Conservation (phyloP, 1,284 basidiomycete species). For the Rhodotorula sp. region DNA sequence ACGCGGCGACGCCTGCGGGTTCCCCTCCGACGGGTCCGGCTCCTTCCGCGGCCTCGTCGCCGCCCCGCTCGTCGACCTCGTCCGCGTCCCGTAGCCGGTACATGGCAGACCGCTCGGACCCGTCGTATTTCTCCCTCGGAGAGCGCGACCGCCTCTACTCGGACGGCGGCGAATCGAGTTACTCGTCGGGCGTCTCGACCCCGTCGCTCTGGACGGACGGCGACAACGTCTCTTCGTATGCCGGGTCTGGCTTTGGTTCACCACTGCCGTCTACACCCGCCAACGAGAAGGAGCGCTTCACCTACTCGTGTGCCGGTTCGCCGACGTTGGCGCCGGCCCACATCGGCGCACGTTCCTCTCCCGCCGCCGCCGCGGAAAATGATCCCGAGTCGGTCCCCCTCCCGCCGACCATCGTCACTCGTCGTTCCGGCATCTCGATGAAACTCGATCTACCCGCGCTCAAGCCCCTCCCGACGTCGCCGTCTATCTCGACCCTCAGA, state of each 20-base stretch:
- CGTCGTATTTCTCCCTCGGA: constrained; percentile 18
- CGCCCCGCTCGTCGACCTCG: neutral
- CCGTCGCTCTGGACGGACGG: constrained; percentile 4
- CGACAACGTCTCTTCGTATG: neutral
- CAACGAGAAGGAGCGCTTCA: neutral
- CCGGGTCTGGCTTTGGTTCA: neutral
- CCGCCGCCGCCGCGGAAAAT: neutral
- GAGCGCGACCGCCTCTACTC: constrained; percentile 10
- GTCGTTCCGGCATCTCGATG: neutral
- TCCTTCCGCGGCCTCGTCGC: neutral
- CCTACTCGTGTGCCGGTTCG: neutral
- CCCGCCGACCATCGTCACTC: neutral
- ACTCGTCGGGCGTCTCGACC: constrained; percentile 7
- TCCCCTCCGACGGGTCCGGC: constrained; percentile 5
- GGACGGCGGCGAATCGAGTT: constrained; percentile 9
- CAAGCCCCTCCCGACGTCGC: neutral
- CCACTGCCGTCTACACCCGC: neutral
- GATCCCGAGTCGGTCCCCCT: neutral
- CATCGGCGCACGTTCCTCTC: neutral
- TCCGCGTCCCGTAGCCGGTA: neutral
- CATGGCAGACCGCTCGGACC: constrained; percentile 7
- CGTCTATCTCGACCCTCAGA: neutral
- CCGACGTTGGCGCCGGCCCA: neutral
- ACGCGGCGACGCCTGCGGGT: constrained; percentile 3
- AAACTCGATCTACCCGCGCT: neutral